Evolutionary conservation across 306 rosid genomes (phyloP).

Genomic region (Oxytropis ochrocephala): DNA sequence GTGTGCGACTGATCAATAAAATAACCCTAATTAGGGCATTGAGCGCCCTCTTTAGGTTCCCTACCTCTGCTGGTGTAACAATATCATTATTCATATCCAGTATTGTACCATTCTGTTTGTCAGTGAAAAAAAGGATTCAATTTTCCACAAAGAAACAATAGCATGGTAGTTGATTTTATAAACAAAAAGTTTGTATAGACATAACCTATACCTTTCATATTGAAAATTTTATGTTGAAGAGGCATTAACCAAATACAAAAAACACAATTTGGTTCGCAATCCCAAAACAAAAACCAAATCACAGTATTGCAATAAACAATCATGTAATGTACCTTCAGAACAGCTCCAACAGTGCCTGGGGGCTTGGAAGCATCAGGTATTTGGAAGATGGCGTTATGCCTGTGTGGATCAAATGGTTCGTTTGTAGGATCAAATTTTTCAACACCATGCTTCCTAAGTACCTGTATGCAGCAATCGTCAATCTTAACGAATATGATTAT

Average conservation of each 20-base stretch:
- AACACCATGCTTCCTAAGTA: constrained; percentile 68
- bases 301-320: background rate
- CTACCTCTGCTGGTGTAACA: no score
- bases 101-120: no score
- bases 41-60: no score
- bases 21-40: no score
- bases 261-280: background rate
- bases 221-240: background rate
- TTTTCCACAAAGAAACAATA: background rate
- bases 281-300: background rate
- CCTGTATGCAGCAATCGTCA: constrained; percentile 46
- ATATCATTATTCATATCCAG: no score
- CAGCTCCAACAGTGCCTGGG: constrained; percentile 72
- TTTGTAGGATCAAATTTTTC: constrained; percentile 83
- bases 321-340: constrained; percentile 66
- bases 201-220: background rate
- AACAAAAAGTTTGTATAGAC: background rate
- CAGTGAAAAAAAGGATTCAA: no score
- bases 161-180: background rate
- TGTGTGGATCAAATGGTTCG: constrained; percentile 93
- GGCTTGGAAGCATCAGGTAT: constrained; percentile 78
- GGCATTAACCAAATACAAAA: background rate
- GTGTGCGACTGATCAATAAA: no score
- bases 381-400: constrained; percentile 81
- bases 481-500: background rate